These are phyloP conservation scores for Lipomyces lipofer DNA, from an alignment of 805 yeast species.

Conservation along the genomic window DNA sequence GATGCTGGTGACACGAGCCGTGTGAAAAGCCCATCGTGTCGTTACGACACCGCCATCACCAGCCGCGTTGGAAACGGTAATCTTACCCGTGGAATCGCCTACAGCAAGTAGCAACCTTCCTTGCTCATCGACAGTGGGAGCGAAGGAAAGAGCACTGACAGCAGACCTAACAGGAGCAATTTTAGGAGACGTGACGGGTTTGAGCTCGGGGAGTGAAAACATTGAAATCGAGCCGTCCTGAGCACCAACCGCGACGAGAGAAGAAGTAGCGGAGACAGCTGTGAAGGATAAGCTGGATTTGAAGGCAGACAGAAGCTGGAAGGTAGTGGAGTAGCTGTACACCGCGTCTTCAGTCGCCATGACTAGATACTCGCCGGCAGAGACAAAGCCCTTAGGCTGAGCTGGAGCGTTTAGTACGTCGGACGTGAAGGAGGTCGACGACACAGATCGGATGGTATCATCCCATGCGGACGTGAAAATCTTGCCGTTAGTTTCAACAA, in stretches of 20 bases:
- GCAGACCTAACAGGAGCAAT: slow-evolving; percentile 55
- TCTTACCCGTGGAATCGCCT: slow-evolving; percentile 86
- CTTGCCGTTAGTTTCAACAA: slow-evolving; percentile 42
- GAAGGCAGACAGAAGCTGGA: slow-evolving; percentile 5
- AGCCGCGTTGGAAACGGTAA: slow-evolving; percentile 61
- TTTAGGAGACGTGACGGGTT: slow-evolving; percentile 26
- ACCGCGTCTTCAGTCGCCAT: slow-evolving; percentile 45
- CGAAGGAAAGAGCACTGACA: slow-evolving; percentile 46
- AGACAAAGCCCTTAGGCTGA: slow-evolving; percentile 55
- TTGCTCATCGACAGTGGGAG: slow-evolving; percentile 12
- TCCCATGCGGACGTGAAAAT: slow-evolving; percentile 84
- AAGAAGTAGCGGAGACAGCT: slow-evolving; percentile 18
- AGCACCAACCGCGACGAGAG: slow-evolving; percentile 28
- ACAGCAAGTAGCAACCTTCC: slow-evolving; percentile 59
- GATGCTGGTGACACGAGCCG: slow-evolving; percentile 73
- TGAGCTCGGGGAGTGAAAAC: slow-evolving; percentile 42
- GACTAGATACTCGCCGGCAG: slow-evolving; percentile 43
- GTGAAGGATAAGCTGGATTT: slow-evolving; percentile 14
- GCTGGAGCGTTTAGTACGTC: slow-evolving; percentile 43
- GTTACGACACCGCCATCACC: slow-evolving; percentile 59
- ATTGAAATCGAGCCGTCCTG: slow-evolving; percentile 20
- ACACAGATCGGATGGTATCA: slow-evolving; percentile 57
- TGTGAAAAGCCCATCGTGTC: slow-evolving; percentile 94
- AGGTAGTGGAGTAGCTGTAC: background rate
- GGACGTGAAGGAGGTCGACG: slow-evolving; percentile 38